These are phyloP conservation scores for Carallia pectinifolia DNA, from an alignment of 345 rosid species.

Conservation along the genomic window DNA sequence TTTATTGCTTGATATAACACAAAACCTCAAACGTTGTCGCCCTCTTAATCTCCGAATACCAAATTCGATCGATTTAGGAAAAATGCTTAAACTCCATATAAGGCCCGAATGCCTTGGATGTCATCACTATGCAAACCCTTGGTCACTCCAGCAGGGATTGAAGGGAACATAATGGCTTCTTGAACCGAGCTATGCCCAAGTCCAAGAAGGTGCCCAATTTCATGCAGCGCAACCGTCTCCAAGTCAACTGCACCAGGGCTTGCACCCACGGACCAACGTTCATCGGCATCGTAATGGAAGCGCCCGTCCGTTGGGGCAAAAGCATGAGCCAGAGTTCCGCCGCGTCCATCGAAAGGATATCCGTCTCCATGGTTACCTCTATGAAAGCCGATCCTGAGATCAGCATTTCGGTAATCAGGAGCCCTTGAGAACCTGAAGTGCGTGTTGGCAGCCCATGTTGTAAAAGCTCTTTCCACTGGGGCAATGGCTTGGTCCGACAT, in stretches of 20 bases:
- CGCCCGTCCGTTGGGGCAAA: constrained; percentile 24
- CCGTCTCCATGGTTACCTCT: constrained; percentile 27
- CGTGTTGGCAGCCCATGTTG: constrained; percentile 24
- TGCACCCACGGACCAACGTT: constrained; percentile 17
- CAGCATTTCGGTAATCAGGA: not conserved
- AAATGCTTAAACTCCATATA: constrained; percentile 2
- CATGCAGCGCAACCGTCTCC: constrained; percentile 18
- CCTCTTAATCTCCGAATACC: no score
- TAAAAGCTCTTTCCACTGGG: constrained; percentile 22
- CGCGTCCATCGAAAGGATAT: constrained; percentile 14
- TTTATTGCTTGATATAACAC: no score
- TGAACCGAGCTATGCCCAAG: constrained; percentile 2
- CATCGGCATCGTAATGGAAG: constrained; percentile 37
- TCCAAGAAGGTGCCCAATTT: constrained; percentile 24
- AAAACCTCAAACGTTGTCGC: no score
- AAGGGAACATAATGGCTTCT: constrained; percentile 18
- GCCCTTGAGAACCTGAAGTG: constrained; percentile 22
- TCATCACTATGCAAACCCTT: constrained; percentile 17
- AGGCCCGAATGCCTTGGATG: constrained; percentile 14
- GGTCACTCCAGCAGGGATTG: not conserved
- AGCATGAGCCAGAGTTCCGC: constrained; percentile 27
- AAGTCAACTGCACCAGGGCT: not conserved
- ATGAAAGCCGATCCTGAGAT: constrained; percentile 27
- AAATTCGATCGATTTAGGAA: not conserved
- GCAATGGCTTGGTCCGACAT: not conserved